Conservation (phyloP, 2,329 filamentous ascomycete species). For the Diaporthe sp. region DNA sequence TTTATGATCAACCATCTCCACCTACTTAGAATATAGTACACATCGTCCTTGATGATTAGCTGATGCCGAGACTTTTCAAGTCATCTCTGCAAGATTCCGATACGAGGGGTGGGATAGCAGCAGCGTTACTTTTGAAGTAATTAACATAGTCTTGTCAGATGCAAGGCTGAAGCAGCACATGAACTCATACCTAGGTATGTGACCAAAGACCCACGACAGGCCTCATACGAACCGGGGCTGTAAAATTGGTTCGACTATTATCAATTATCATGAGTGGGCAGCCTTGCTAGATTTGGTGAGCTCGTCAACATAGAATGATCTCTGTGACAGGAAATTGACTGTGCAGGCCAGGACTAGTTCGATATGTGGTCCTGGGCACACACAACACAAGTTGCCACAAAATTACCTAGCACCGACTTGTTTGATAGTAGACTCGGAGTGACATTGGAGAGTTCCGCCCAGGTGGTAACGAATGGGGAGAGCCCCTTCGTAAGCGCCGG, state of each 20-base stretch:
- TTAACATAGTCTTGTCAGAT: background rate
- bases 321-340: background rate
- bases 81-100: background rate
- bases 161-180: background rate
- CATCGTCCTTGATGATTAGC: too few relatives aligned
- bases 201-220: background rate
- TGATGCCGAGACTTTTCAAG: background rate
- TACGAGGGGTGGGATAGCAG: background rate
- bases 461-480: constrained; percentile 4
- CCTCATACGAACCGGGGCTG: background rate
- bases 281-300: background rate
- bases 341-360: background rate
- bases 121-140: background rate
- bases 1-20: background rate
- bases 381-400: background rate
- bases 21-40: too few relatives aligned
- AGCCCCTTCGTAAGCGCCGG: background rate
- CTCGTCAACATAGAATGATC: too few relatives aligned
- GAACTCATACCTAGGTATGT: background rate
- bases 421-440: background rate
- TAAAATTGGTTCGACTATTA: background rate
- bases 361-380: too few relatives aligned
- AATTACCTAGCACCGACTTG: background rate
- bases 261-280: background rate
- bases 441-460: background rate